These are phyloP conservation scores for Alternaria sp. DNA, from an alignment of 2,329 filamentous ascomycete genomes.

Conservation along the genomic window DNA sequence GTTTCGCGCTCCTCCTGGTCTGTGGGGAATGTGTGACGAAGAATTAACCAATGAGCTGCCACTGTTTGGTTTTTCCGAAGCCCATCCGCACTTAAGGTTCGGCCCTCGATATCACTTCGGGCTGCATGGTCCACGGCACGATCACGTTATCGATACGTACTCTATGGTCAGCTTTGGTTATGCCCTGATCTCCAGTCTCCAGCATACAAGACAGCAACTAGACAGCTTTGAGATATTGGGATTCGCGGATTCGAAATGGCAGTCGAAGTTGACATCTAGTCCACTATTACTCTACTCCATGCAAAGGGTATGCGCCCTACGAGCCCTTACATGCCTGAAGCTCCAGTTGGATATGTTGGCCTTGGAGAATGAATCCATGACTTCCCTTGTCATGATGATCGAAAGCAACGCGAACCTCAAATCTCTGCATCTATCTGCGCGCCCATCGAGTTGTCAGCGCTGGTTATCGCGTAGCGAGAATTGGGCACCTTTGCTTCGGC, in stretches of 20 bases:
- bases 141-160: not conserved
- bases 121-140: not conserved
- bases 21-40: not conserved
- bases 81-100: not conserved
- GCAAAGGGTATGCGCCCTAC: not conserved
- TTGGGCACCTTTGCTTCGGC: constrained; percentile 9
- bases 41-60: not conserved
- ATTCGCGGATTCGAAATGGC: constrained; percentile 4
- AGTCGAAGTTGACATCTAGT: not conserved
- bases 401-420: not conserved
- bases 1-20: not conserved
- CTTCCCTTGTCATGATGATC: not conserved
- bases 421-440: not conserved
- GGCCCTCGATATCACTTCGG: too few relatives aligned
- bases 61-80: not conserved
- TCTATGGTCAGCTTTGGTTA: not conserved
- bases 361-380: not conserved
- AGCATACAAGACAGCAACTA: not conserved
- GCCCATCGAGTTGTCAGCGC: not conserved
- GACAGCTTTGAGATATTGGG: not conserved
- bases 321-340: constrained; percentile 4
- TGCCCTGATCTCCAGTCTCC: not conserved
- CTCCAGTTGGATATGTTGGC: constrained; percentile 14
- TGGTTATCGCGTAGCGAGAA: not conserved
- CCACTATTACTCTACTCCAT: not conserved